Base-by-base conservation (phyloP, 371 early-diverging fungal genomes). In the Mortierella sp. region DNA sequence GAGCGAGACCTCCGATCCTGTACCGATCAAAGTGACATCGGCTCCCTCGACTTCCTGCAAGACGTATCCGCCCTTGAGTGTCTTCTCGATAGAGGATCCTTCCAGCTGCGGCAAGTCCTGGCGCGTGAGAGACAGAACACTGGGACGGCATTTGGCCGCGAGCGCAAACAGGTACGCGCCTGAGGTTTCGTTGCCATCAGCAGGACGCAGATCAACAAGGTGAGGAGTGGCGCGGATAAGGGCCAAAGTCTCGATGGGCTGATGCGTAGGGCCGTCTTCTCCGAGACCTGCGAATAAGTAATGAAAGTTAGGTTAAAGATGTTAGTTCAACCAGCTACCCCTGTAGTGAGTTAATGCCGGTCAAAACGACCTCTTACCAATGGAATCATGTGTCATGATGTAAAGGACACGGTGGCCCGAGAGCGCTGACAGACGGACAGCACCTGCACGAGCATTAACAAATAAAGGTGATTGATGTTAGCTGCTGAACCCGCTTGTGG, bases 181-280 rank as follows among this genome's bases (percentile, higher is more conserved):
- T 24, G 97, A 94, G 28, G 92, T 91, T 80, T 99, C 99, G 72
- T 95, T 95, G 49, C 98, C 98, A 81, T 99, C 99, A 51, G 96
- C 97, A 42, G 99, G 99, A 68, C 99, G 91, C 79, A 97, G 81
- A 55, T 88, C 87, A 39, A 91, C 79, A 71, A 94, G 83, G 86
- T 97, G 95, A 55, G 99, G 99, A 24, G 95, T 92, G 15, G 99
- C 99, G 55, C 99, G 92, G 24, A 97, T 84, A 72, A 90, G 83
- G 37, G 98, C 89, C 70, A 99, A 76, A n/a, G 96, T 96, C 82
- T 99, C 99, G 52, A 99, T 93, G 7, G 99, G 99, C 82, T 99
- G 99, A 85, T 99, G 99, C 42, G 99, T 99, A 28, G 99, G 99
- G 4, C 99, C 99, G 81, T 99, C 99, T 83, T 99, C 99, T 78